Evolutionary conservation across 2,329 filamentous ascomycete species (phyloP).

Genomic region (Chaetomium olivaceum): DNA sequence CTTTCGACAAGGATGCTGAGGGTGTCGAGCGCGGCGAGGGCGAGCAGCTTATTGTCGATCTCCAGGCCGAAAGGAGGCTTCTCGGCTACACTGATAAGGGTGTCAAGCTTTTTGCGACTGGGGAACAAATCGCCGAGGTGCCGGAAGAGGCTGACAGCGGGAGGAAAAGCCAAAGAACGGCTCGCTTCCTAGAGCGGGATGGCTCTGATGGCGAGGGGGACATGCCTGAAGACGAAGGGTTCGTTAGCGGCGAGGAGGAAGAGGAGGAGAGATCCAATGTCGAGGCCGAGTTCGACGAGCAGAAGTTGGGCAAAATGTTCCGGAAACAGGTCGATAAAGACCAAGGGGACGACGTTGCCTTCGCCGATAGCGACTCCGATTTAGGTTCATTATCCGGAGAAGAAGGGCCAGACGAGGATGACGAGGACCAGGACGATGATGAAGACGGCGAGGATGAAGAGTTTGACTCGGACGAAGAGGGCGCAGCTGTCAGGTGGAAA

Average conservation of each 20-base stretch:
- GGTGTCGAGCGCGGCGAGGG: slow-evolving; percentile 82
- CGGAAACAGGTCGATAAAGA: slow-evolving; percentile 53
- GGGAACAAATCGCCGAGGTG: slow-evolving; percentile 64
- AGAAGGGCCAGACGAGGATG: slow-evolving; percentile 49
- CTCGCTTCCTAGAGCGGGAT: slow-evolving; percentile 61
- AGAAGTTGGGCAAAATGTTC: slow-evolving; percentile 63
- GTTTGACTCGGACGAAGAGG: slow-evolving; percentile 67
- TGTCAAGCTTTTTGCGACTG: slow-evolving; percentile 81
- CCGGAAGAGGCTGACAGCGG: slow-evolving; percentile 62
- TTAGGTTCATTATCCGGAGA: slow-evolving; percentile 77
- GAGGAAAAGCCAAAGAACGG: slow-evolving; percentile 58
- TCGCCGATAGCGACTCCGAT: slow-evolving; percentile 96
- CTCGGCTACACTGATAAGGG: slow-evolving; percentile 81
- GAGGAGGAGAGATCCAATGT: slow-evolving; percentile 54
- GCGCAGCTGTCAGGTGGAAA: slow-evolving; percentile 81
- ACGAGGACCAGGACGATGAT: slow-evolving; percentile 44
- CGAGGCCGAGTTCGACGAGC: slow-evolving; percentile 59
- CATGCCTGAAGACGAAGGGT: slow-evolving; percentile 55
- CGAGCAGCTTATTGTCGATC: slow-evolving; percentile 87
- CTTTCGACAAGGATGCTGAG: slow-evolving; percentile 68
- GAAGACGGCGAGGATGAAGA: slow-evolving; percentile 59
- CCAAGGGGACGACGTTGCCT: slow-evolving; percentile 72
- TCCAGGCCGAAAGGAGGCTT: slow-evolving; percentile 79
- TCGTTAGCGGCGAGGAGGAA: slow-evolving; percentile 59
- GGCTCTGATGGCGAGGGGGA: slow-evolving; percentile 60